phyloP scores from a whole-genome alignment of 108 stramenopile species.

The Cylindrotheca fusiformis region DNA sequence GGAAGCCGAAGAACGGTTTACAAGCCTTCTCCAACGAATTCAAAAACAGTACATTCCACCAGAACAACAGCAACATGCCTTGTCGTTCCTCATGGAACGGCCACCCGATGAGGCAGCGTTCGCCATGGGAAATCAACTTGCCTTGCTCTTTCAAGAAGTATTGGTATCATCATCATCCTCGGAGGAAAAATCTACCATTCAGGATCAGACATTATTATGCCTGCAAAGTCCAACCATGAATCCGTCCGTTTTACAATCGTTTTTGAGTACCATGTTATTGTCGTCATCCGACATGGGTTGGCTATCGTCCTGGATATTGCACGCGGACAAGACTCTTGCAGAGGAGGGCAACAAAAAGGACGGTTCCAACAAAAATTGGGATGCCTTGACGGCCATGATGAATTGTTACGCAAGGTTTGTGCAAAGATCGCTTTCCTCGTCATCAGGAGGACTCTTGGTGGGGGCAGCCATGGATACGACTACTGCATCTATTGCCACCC shows the following conservation, averaged over 20 bases:
- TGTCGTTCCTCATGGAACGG: constrained; percentile 3
- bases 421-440: neutral
- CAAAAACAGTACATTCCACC: constrained; percentile 2
- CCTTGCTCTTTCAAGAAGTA: constrained; percentile 13
- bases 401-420: neutral
- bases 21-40: constrained; percentile 24
- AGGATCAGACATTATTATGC: constrained; percentile 21
- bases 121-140: constrained; percentile 30
- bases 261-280: constrained; percentile 15
- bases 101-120: constrained; percentile 34
- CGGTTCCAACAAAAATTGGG: neutral
- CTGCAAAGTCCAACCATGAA: constrained; percentile 12
- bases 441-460: neutral
- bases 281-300: constrained; percentile 9
- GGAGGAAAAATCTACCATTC: neutral
- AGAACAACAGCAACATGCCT: constrained; percentile 2
- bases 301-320: constrained; percentile 30
- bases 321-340: constrained; percentile 13
- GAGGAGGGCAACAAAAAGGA: constrained; percentile 5
- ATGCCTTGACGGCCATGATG: constrained; percentile 1
- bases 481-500: constrained; percentile 11
- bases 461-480: neutral
- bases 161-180: neutral
- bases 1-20: constrained; percentile 21
- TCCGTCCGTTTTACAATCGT: constrained; percentile 14